Conservation (phyloP, 2,329 filamentous ascomycete species). For the Trichoderma lentiforme region DNA sequence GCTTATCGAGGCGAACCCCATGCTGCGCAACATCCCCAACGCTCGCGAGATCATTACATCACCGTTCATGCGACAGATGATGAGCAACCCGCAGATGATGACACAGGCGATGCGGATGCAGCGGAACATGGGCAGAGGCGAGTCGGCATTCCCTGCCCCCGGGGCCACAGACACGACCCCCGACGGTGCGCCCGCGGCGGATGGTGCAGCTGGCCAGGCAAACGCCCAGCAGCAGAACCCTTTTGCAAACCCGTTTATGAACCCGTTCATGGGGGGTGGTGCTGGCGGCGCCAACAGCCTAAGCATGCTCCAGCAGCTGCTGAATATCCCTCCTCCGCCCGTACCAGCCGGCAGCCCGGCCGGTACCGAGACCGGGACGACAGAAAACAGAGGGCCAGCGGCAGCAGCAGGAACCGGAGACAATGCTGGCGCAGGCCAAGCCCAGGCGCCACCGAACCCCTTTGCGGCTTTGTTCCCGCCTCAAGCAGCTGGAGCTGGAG, state of each 20-base stretch:
- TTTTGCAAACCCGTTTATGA: constrained; percentile 38
- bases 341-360: not conserved
- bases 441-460: constrained; percentile 53
- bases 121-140: constrained; percentile 59
- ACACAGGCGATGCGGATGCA: constrained; percentile 81
- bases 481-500: constrained; percentile 28
- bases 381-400: constrained; percentile 23
- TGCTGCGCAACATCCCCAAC: constrained; percentile 69
- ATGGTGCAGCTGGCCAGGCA: constrained; percentile 15
- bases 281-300: constrained; percentile 21
- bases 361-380: constrained; percentile 17
- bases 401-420: not conserved
- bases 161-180: constrained; percentile 86
- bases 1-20: constrained; percentile 89
- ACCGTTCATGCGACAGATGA: constrained; percentile 84
- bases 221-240: constrained; percentile 36
- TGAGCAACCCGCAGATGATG: constrained; percentile 85
- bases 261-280: constrained; percentile 25
- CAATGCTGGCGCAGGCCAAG: constrained; percentile 23
- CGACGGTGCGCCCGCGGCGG: constrained; percentile 40
- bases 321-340: constrained; percentile 22
- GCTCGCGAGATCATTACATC: constrained; percentile 84
- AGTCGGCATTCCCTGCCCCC: constrained; percentile 76
- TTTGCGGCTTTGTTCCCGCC: constrained; percentile 62
- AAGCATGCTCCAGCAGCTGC: constrained; percentile 26